Evolutionary conservation across 768 basidiomycete genomes (phyloP).

Genomic region (Leucocoprinus birnbaumii): DNA sequence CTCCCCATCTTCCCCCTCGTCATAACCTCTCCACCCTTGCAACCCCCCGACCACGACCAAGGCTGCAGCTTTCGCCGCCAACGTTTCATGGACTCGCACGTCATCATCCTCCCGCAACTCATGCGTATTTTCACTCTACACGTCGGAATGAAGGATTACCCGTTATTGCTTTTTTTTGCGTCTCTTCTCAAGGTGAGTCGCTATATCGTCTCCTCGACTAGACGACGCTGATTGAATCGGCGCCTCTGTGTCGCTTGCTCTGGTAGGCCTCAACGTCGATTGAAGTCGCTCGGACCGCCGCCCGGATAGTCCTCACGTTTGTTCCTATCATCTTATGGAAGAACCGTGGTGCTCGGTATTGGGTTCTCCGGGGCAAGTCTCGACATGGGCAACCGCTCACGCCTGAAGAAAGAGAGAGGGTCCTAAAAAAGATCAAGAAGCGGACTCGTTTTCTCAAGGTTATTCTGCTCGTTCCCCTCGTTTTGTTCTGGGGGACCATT

Average conservation of each 20-base stretch:
- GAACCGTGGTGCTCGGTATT: constrained; percentile 47
- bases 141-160: constrained; percentile 23
- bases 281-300: constrained; percentile 66
- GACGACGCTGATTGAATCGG: constrained; percentile 1
- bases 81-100: constrained; percentile 3
- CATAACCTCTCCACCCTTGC: neutral
- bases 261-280: constrained; percentile 72
- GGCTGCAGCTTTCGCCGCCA: neutral
- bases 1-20: neutral
- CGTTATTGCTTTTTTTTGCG: constrained; percentile 51
- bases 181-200: constrained; percentile 57
- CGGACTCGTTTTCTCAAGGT: constrained; percentile 49
- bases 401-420: constrained; percentile 46
- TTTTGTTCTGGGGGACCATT: constrained; percentile 66
- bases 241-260: constrained; percentile 8
- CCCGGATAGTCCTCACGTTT: constrained; percentile 72
- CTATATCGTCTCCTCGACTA: neutral
- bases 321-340: constrained; percentile 66
- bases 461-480: constrained; percentile 58
- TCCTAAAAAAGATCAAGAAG: constrained; percentile 46
- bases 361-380: constrained; percentile 49
- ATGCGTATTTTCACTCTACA: constrained; percentile 34
- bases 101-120: neutral
- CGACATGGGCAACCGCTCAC: constrained; percentile 44
- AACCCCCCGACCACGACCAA: neutral